A percentile compares a stretch with the other conserved stretches of the same genome.
Evolutionary conservation across 2,329 filamentous ascomycete species (phyloP).

Genomic region (Ilyonectria sp.): DNA sequence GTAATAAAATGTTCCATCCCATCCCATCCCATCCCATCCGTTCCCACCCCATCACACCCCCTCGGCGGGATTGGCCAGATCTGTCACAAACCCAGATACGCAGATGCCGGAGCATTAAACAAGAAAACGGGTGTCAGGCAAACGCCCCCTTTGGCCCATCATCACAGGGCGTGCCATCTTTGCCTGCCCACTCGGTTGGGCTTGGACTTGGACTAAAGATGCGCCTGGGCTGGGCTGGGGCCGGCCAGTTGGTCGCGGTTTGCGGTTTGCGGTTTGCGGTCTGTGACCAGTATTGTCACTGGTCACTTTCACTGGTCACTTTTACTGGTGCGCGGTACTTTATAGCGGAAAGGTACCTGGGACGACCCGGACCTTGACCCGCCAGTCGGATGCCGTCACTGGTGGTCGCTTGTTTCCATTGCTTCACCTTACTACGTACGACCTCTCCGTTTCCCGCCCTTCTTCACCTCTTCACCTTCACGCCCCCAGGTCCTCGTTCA

Average conservation of each 20-base stretch:
- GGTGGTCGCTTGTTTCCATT: slow-evolving; percentile 22
- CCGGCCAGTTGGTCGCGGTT: slow-evolving; percentile 3
- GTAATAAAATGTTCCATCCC: not conserved
- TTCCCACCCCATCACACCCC: slow-evolving; percentile 17
- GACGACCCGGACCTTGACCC: slow-evolving; percentile 8
- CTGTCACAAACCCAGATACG: slow-evolving; percentile 11
- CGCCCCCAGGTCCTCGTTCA: not conserved
- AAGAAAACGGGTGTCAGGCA: not conserved
- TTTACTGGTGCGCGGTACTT: slow-evolving; percentile 18
- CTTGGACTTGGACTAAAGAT: slow-evolving; percentile 17
- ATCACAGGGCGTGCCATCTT: slow-evolving; percentile 8
- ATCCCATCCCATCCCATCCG: not conserved
- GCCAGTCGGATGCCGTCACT: slow-evolving; percentile 26
- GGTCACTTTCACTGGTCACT: slow-evolving; percentile 17
- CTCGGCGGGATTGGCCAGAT: slow-evolving; percentile 20
- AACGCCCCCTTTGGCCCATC: not conserved
- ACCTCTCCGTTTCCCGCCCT: not conserved
- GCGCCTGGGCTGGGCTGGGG: slow-evolving; percentile 6
- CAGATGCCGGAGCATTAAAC: slow-evolving; percentile 1
- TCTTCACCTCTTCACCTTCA: slow-evolving; percentile 2
- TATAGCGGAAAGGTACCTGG: slow-evolving; percentile 12
- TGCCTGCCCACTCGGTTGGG: slow-evolving; percentile 11
- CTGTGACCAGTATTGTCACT: slow-evolving; percentile 15
- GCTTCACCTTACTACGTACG: slow-evolving; percentile 11
- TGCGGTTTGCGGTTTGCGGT: not conserved